A percentile compares a stretch with the other conserved stretches of the same genome.
These are phyloP conservation scores for Chlamydomonas incerta DNA, from an alignment of 139 green algal genomes.

Conservation along the genomic window DNA sequence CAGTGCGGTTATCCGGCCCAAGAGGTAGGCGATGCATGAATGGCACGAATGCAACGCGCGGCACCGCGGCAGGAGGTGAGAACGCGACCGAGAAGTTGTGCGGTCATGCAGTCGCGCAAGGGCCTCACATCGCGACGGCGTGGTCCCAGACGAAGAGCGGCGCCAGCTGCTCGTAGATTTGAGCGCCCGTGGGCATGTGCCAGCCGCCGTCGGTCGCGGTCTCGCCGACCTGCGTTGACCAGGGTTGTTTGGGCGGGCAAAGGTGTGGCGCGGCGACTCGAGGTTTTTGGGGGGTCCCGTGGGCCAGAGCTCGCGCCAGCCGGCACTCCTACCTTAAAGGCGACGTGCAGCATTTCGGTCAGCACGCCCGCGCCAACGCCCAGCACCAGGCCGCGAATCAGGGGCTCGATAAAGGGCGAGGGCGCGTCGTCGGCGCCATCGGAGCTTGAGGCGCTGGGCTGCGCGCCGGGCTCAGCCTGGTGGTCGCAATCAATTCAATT, in stretches of 20 bases:
- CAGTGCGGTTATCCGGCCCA: too few relatives aligned
- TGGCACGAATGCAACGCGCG: too few relatives aligned
- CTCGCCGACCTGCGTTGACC: neutral
- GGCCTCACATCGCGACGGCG: conserved; percentile 14
- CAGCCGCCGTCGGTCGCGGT: conserved; percentile 17
- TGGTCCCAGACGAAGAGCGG: conserved; percentile 70
- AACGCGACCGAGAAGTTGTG: too few relatives aligned
- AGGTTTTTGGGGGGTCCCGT: neutral
- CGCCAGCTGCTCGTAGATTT: conserved; percentile 34
- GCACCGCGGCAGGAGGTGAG: too few relatives aligned
- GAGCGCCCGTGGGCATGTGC: conserved; percentile 1
- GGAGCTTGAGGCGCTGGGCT: neutral
- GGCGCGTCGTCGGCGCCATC: neutral
- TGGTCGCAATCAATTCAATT: neutral
- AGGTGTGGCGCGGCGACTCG: neutral
- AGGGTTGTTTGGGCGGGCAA: conserved; percentile 3
- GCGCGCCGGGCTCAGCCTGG: neutral
- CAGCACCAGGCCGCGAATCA: conserved; percentile 63
- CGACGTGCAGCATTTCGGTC: conserved; percentile 69
- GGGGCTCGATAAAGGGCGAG: conserved; percentile 65
- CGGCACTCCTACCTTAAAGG: conserved; percentile 35
- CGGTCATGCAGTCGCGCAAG: too few relatives aligned
- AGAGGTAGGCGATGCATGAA: too few relatives aligned
- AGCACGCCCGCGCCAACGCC: conserved; percentile 66
- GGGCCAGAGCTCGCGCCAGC: too few relatives aligned